A percentile compares a stretch with the other conserved stretches of the same genome.
Evolutionary conservation across 768 basidiomycete genomes (phyloP).

Genomic region (Gloeopeniophorella convolvens): DNA sequence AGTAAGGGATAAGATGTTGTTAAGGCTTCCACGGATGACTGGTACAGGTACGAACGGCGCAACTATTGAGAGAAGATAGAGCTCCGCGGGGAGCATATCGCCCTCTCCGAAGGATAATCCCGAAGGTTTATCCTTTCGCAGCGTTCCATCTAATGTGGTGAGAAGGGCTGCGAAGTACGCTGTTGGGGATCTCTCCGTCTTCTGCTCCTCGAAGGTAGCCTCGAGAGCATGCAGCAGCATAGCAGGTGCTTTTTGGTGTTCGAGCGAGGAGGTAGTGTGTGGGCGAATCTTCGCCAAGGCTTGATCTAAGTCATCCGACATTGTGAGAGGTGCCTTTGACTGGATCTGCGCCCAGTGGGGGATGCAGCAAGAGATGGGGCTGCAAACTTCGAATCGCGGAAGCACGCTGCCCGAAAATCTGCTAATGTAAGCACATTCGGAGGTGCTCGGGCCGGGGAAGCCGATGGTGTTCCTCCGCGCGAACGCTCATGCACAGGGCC

Average conservation of each 20-base stretch:
- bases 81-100: conserved; percentile 72
- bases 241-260: conserved; percentile 87
- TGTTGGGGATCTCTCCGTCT: conserved; percentile 62
- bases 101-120: conserved; percentile 46
- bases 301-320: conserved; percentile 38
- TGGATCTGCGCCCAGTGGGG: no score
- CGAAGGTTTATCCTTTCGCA: conserved; percentile 48
- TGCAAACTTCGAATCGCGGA: no score
- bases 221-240: conserved; percentile 81
- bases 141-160: conserved; percentile 73
- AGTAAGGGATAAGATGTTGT: conserved; percentile 64
- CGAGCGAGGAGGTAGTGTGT: conserved; percentile 71
- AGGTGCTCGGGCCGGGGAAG: no score
- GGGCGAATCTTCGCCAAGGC: conserved; percentile 81
- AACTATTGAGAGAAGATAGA: conserved; percentile 79
- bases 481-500: no score
- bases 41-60: conserved; percentile 70
- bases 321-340: no score
- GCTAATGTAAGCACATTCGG: no score
- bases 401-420: no score
- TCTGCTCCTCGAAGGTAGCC: conserved; percentile 65
- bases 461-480: no score
- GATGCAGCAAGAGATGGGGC: no score
- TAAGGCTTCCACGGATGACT: conserved; percentile 74
- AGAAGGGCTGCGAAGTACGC: conserved; percentile 94